Base-by-base conservation (phyloP, 768 basidiomycete genomes). In the Mycena maculata region DNA sequence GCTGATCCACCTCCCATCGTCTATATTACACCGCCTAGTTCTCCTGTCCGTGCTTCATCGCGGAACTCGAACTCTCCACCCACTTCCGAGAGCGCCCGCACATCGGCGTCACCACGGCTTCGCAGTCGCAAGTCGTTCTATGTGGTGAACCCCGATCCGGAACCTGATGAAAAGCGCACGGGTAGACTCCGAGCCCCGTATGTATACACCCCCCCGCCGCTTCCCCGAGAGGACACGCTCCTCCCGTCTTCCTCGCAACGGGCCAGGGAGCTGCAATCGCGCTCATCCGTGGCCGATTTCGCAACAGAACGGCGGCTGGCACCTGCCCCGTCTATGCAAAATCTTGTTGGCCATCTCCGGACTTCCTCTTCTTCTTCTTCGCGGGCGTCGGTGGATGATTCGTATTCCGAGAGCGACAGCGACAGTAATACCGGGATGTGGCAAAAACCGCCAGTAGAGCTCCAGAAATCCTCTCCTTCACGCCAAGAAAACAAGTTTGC, bases 81-180 rank as follows among this genome's bases (percentile, higher is more conserved):
- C 36, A 70, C 73, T 30, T 73, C 74, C 10, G 70, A 60, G 57
- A 72, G 72, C 59, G 63, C 70, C 16, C n/a, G 54, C 30, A 66
- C 63, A 5, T 68, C 63, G 12, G 45, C 47, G 41, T 71, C 69
- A 10, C 53, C 54, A 15, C 56, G 49, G 25, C 38, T 66, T 23
- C 57, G 71, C 27, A 76, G 71, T 28, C 57, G 71, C 27, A 76
- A 71, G 63, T 73, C 72, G 18, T 78, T 78, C 58, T 73, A 72
- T 60, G 60, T 80, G 7, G 72, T 71, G 11, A 80, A 80, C 68
- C 78, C 78, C 25, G 78, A 80, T 58, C 74, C 72, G 25, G 76
- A 76, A 25, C 72, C 64, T 5, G 67, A 56, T 16, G 59, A 72
- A 13, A 56, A 69, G 16, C 64, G 56, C 1, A 23, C 44, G 4